phyloP scores from a whole-genome alignment of 148 eudicot species.

The Pharnaceum exiguum region DNA sequence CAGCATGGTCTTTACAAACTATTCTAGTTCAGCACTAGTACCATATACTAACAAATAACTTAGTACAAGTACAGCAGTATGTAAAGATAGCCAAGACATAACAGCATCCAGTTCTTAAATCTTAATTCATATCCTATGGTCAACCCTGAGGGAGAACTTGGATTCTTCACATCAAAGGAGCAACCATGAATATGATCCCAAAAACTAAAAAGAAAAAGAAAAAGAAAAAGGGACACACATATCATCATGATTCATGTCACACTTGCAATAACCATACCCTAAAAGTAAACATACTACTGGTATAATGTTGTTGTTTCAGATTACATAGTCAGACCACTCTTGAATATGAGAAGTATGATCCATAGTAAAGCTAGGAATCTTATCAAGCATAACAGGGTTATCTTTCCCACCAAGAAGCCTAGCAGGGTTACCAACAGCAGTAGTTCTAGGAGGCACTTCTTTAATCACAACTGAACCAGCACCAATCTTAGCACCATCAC shows the following conservation, averaged over 20 bases:
- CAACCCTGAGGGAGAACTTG: slow-evolving; percentile 36
- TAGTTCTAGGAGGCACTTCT: slow-evolving; percentile 55
- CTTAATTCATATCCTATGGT: too few species aligned
- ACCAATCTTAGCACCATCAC: slow-evolving; percentile 78
- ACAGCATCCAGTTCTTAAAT: too few species aligned
- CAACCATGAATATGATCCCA: background rate
- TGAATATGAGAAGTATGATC: slow-evolving; percentile 66
- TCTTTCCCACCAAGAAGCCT: slow-evolving; percentile 69
- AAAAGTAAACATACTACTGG: slow-evolving; percentile 12
- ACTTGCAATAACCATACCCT: background rate
- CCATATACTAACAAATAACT: too few species aligned
- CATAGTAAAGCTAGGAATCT: slow-evolving; percentile 66
- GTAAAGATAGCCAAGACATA: too few species aligned
- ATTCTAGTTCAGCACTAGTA: background rate
- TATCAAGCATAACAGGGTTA: slow-evolving; percentile 47
- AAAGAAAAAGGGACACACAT: too few species aligned
- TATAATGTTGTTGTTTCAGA: too few species aligned
- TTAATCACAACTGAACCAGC: slow-evolving; percentile 74
- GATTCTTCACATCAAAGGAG: slow-evolving; percentile 24
- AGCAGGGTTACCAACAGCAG: slow-evolving; percentile 87
- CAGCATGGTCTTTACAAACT: slow-evolving; percentile 2
- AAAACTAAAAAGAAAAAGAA: background rate
- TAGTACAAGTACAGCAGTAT: too few species aligned
- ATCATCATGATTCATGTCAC: too few species aligned
- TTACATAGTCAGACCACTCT: slow-evolving; percentile 72